Conservation (phyloP, 1,139 yeast genomes). For the Casaregolazyma suthepensis region DNA sequence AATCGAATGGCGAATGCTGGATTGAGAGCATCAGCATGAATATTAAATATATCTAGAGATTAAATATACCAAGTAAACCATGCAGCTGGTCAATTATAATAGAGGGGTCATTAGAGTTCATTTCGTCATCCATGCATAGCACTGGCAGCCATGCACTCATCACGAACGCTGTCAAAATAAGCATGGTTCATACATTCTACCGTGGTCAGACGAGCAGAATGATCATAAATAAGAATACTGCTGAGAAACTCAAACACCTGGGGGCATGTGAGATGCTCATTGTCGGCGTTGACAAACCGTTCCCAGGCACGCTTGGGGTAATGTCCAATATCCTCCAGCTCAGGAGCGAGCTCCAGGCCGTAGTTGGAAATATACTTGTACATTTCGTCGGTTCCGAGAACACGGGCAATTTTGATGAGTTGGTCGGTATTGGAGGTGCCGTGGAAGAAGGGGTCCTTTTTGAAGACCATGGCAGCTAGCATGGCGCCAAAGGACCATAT, state of each 20-base stretch:
- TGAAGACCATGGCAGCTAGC: conserved; percentile 94
- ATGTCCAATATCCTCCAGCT: conserved; percentile 70
- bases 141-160: neutral
- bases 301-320: conserved; percentile 80
- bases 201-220: conserved; percentile 82
- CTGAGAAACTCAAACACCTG: conserved; percentile 77
- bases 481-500: conserved; percentile 95
- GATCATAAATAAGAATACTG: conserved; percentile 75
- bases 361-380: conserved; percentile 66
- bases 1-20: neutral
- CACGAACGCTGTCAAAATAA: conserved; percentile 42
- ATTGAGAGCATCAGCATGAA: neutral
- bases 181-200: conserved; percentile 86
- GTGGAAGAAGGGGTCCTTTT: conserved; percentile 91
- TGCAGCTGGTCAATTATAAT: neutral
- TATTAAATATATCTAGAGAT: no score
- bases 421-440: conserved; percentile 94
- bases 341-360: conserved; percentile 64
- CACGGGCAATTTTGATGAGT: conserved; percentile 83
- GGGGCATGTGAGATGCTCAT: conserved; percentile 56
- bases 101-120: neutral
- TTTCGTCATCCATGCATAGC: neutral
- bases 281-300: conserved; percentile 64
- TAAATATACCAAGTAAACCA: neutral
- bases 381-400: conserved; percentile 79